Evolutionary conservation across 2,329 filamentous ascomycete species (phyloP), one percentile per base, ranked within the genome.

Genomic region (Xylariaceae sp.): DNA sequence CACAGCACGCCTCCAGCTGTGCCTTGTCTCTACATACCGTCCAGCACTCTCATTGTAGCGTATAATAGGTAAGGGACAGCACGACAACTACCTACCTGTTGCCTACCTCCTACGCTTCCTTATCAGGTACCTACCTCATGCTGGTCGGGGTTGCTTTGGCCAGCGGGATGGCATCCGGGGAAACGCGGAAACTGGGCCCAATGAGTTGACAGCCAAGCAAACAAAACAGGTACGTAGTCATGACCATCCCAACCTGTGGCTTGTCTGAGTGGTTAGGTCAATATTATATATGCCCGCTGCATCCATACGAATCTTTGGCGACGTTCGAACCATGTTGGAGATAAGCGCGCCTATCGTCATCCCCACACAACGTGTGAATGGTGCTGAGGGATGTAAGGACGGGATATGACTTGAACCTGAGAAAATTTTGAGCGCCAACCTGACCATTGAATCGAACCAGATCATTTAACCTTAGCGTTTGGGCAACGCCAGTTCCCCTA

Each of bases 211-310:
- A 52, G 42, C 54, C 54, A 59, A 47, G 54, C 52, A 61, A 59
- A 59, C 57, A 39, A 53, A 50, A 29, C 34, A 48, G 40, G 37
- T 43, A 34, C 44, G 51, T 43, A 48, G 57, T 47, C 46, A 51
- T 39, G 49, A 54, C 35, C 40, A 42, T 39, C 40, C 49, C 19
- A 40, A 47, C 48, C 49, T 32, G 44, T 57, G 57, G 57, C 57
- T 55, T 55, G 53, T 59, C 52, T 44, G 41, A 59, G 54, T 47
- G 42, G 59, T 59, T 54, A 57, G 43, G 49, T 61, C 56, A 59
- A 45, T 45, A 37, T 37, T 11, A 37, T 37, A 55, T 57, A 47
- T 57, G 43, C 50, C 51, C 40, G 49, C 54, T 40, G 44, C 48
- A 45, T 42, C 32, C 47, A 41, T 46, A 34, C 39, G 34, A 34